Base-by-base conservation (phyloP, 2,329 filamentous ascomycete species). In the Pseudogymnoascus destructans region DNA sequence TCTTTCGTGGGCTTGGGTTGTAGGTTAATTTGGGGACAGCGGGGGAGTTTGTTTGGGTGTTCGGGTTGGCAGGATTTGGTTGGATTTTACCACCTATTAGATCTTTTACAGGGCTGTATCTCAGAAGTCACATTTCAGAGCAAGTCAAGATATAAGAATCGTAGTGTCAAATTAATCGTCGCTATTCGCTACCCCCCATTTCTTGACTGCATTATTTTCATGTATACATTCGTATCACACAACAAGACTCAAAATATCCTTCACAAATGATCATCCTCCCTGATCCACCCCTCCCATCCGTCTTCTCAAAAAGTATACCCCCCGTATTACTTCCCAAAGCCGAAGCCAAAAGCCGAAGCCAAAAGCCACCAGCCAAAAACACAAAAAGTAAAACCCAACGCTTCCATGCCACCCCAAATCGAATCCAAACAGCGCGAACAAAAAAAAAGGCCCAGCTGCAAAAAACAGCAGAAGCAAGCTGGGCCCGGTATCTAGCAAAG, bases 191-290 rank as follows among this genome's bases (percentile, higher is more conserved):
- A 49, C 40, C 23, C 42, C 42, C n/a, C 11, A 49, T 49, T 49
- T 49, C 42, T 49, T 49, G 42, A 49, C 42, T 49, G 42, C 42
- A 49, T 49, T 27, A 49, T 49, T 27, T 27, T 49, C 42, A 49
- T 49, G 27, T 49, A 49, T 49, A 49, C 42, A 49, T 49, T 49
- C 42, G 42, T 49, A 49, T 49, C n/a, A 49, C 42, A 49, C 42
- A 49, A 49, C 42, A 49, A 49, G 23, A 49, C 42, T 49, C 42
- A 27, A 49, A 49, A 49, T 23, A 49, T 27, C 42, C 23, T 49
- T 17, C 42, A 5, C 42, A 49, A 49, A 49, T 27, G 21, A 49
- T 49, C 23, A 5, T 3, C 3, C 13, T 3, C 25, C 23, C 40
- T 46, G 6, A 15, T 13, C 38, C 17, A 5, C 5, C 7, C 42